Evolutionary conservation across 1,284 basidiomycete species (phyloP).

Genomic region (Cutaneotrichosporon mucoides): DNA sequence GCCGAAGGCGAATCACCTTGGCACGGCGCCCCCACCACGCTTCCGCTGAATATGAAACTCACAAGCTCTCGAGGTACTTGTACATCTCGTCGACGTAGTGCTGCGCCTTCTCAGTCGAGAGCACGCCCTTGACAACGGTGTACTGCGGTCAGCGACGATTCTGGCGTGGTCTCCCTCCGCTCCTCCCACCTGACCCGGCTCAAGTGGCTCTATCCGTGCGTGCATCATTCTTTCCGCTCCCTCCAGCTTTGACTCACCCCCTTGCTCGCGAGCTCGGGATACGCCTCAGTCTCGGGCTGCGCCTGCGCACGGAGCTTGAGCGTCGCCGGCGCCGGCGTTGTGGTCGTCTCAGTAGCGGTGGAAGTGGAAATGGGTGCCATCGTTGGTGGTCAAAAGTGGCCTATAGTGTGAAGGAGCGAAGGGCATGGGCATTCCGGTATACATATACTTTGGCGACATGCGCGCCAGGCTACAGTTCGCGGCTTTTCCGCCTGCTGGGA

Average conservation of each 20-base stretch:
- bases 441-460: too few relatives aligned
- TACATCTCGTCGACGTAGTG: slow-evolving; percentile 41
- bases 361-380: slow-evolving; percentile 5
- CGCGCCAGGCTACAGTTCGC: too few relatives aligned
- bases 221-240: neutral
- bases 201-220: too few relatives aligned
- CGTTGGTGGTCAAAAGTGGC: too few relatives aligned
- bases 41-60: neutral
- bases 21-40: too few relatives aligned
- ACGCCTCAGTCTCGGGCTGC: slow-evolving; percentile 10
- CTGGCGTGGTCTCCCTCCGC: too few relatives aligned
- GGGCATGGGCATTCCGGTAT: too few relatives aligned
- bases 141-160: slow-evolving; percentile 24
- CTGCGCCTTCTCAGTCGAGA: slow-evolving; percentile 33
- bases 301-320: slow-evolving; percentile 24
- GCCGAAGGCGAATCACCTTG: too few relatives aligned
- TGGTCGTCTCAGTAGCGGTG: neutral
- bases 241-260: slow-evolving; percentile 21
- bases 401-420: too few relatives aligned
- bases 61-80: slow-evolving; percentile 44
- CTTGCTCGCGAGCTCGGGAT: slow-evolving; percentile 25
- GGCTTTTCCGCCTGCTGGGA: too few relatives aligned
- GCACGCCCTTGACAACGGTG: slow-evolving; percentile 41
- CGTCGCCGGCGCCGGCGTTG: slow-evolving; percentile 2
- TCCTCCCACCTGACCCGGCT: too few relatives aligned